Evolutionary conservation across 1,284 basidiomycete genomes (phyloP).

Genomic region (Porodaedalea pini): DNA sequence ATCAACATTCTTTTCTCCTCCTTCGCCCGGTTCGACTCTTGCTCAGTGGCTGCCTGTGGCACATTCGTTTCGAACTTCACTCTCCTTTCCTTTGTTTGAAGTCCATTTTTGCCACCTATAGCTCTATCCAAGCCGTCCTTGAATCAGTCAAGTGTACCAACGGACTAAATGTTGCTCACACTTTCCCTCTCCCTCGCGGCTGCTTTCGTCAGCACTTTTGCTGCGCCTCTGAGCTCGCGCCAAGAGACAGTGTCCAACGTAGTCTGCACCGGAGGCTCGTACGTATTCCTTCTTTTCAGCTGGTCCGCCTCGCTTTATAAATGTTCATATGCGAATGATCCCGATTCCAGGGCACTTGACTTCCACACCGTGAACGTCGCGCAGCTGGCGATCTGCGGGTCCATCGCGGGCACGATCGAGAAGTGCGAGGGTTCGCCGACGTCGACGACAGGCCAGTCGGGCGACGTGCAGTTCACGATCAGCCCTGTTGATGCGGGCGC

Average conservation of each 20-base stretch:
- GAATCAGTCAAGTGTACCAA: too few species aligned
- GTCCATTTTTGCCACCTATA: not conserved
- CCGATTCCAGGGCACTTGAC: constrained; percentile 27
- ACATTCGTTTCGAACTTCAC: too few species aligned
- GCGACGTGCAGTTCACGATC: constrained; percentile 30
- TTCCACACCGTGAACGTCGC: constrained; percentile 34
- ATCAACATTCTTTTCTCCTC: not conserved
- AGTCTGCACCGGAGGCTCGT: constrained; percentile 23
- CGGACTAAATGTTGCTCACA: constrained; percentile 21
- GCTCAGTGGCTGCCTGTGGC: too few species aligned
- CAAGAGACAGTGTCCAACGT: constrained; percentile 28
- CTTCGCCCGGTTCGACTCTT: not conserved
- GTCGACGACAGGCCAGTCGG: constrained; percentile 29
- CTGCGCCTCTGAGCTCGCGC: constrained; percentile 26
- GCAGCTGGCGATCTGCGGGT: constrained; percentile 32
- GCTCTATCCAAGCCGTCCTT: too few species aligned
- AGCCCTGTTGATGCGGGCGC: constrained; percentile 29
- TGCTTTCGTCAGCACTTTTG: constrained; percentile 17
- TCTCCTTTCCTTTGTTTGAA: not conserved
- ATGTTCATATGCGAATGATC: too few species aligned
- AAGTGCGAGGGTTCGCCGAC: constrained; percentile 33
- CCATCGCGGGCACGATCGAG: constrained; percentile 32
- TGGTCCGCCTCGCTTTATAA: too few species aligned
- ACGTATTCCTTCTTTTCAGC: constrained; percentile 1
- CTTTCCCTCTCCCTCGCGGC: constrained; percentile 17